phyloP scores from a whole-genome alignment of 495 filamentous ascomycete genomes.

The Mytilinidion resinicola region DNA sequence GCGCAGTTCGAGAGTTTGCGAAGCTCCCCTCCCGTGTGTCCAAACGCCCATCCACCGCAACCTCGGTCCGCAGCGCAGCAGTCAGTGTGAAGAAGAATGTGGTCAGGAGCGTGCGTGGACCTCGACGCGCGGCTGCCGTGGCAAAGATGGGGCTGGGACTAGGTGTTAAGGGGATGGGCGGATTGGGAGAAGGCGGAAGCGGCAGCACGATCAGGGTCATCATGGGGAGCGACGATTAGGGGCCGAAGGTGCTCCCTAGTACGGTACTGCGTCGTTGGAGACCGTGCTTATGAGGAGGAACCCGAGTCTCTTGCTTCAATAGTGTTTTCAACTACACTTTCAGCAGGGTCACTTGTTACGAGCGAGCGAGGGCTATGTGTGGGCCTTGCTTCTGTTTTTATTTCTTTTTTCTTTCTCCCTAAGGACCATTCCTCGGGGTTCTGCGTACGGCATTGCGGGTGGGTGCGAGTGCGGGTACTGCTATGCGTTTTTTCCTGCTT shows the following conservation, averaged over 20 bases:
- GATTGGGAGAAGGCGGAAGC: background rate
- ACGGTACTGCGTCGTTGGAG: no score
- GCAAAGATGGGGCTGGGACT: slow-evolving; percentile 2
- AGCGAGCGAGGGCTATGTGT: background rate
- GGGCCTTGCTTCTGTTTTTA: background rate
- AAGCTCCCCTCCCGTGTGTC: background rate
- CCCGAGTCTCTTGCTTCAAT: no score
- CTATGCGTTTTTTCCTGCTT: no score
- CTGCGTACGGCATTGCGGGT: no score
- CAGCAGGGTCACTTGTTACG: no score
- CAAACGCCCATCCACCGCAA: slow-evolving; percentile 3
- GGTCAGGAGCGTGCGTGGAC: slow-evolving; percentile 4
- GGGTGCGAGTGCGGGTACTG: no score
- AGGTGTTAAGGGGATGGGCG: slow-evolving; percentile 1
- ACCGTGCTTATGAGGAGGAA: no score
- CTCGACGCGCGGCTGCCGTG: background rate
- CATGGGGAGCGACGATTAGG: background rate
- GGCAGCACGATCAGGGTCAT: slow-evolving; percentile 7
- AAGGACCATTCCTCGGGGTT: background rate
- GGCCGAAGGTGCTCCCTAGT: no score
- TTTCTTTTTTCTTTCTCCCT: background rate
- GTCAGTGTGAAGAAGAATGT: slow-evolving; percentile 4
- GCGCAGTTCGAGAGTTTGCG: background rate
- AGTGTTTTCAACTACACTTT: no score
- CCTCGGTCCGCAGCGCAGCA: background rate